Base-by-base conservation (phyloP, 495 filamentous ascomycete genomes). In the Viridothelium virens region DNA sequence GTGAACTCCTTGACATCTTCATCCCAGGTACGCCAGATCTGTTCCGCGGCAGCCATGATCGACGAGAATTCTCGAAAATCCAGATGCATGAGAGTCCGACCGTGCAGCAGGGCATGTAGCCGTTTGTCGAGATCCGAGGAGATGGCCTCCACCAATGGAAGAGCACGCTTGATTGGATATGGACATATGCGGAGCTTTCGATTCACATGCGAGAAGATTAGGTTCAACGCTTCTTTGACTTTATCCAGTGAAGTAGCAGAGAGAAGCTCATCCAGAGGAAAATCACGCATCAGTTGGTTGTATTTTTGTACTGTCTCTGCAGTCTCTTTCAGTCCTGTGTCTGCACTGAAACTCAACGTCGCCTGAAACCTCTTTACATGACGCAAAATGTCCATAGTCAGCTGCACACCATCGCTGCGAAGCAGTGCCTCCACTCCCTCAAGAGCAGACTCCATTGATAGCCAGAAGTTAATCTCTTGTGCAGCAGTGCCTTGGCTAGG, bases 381-480 rank as follows among this genome's bases (percentile, higher is more conserved):
- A 68, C 90, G 90, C 66, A 99, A 81, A 62, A 97, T 89, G 69
- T 97, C 92, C 77, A 99, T 84, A 0, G 95, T 97, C 70, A 99
- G 81, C 72, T 83, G 84, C 33, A 99, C 93, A 34, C 94, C 94
- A 61, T 96, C 91, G 68, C 91, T 89, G 62, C 87, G 81, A 46
- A 97, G 80, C 73, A 97, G 92, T 38, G 82, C 83, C 74, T 96
- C 93, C 67, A 99, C 95, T 12, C 86, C 86, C 70, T 96, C 92
- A 56, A 99, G 76, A 2, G 90, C 89, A 50, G 86, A 88, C 74
- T 99, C 94, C 87, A 97, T 95, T 1, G 91, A 91, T 48, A 97
- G 77, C 94, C 94, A 99, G 71, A 97, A 99, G 72, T 96, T 96
- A 72, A 97, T 96, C 74, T 99, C 94, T 74, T 97, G 95, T 25